Base-by-base conservation (phyloP, 176 grass and related monocot genomes). In the Luzula sylvatica region DNA sequence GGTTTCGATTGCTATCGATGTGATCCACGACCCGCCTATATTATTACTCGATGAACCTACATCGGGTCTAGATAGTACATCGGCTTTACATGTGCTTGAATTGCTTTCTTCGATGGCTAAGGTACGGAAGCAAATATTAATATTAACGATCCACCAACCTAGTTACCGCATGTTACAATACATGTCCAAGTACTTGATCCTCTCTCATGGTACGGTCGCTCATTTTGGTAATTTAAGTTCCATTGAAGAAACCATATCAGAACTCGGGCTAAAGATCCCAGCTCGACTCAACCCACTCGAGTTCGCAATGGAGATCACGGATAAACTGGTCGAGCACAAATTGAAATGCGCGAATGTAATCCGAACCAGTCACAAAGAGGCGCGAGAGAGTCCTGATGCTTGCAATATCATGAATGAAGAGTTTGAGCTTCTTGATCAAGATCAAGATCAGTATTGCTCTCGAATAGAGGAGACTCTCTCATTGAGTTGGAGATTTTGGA, bases 71-170 rank as follows among this genome's bases (percentile, higher is more conserved):
- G 90, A 95, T 65, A 95, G 80, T 44, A 78, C 80, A 0, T 88
- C 90, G 0, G 90, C 90, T 7, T 13, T 82, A 65, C 83, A 88
- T 22, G 83, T 95, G 8, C 60, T 95, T 8, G 53, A 74, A 17
- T 77, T 95, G 22, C 77, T 95, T 23, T 72, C 57, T 14, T 75
- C 82, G 3, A 87, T 96, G 84, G 68, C 90, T 23, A 50, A 69
- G 56, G 46, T 65, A 12, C 72, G 90, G 20, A 59, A 51, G 8
- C 90, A 96, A 69, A 73, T 86, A 55, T 50, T 96, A 12, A 77
- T 96, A 75, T 71, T 96, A 26, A 89, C 74, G 55, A 86, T 96
- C 53, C 90, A 96, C 71, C 81, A 96, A 75, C 90, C 90, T 18
- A 86, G 81, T 68, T 96, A 89, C 58, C 90, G 84, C 41, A 96